Evolutionary conservation across 2,329 filamentous ascomycete genomes (phyloP).

Genomic region (Calonectria pseudoreteaudii): DNA sequence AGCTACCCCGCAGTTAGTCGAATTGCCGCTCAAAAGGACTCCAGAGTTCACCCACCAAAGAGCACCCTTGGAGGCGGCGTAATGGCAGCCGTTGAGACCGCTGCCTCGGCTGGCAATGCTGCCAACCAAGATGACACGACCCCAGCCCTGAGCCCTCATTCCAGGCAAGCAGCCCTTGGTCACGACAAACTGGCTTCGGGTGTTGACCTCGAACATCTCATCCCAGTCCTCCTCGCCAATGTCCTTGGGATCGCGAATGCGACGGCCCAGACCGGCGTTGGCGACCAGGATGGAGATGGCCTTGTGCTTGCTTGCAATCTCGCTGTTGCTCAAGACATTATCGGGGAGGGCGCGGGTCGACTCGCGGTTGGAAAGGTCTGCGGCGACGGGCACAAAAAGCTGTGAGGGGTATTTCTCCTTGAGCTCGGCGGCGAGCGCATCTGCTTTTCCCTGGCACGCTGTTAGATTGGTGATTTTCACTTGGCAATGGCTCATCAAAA

Average conservation of each 20-base stretch:
- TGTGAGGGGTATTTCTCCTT: conserved; percentile 38
- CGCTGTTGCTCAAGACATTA: conserved; percentile 4
- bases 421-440: conserved; percentile 43
- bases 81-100: conserved; percentile 50
- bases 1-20: conserved; percentile 33
- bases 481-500: neutral
- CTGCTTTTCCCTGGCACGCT: conserved; percentile 43
- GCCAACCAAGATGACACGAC: conserved; percentile 46
- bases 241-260: conserved; percentile 47
- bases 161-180: conserved; percentile 46
- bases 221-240: conserved; percentile 52
- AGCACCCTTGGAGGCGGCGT: conserved; percentile 49
- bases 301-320: conserved; percentile 23
- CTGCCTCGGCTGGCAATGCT: conserved; percentile 50
- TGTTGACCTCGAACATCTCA: conserved; percentile 49
- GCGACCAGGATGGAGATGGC: conserved; percentile 9
- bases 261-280: conserved; percentile 42
- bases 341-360: conserved; percentile 14
- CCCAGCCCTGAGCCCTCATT: conserved; percentile 48
- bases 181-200: conserved; percentile 49
- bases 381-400: conserved; percentile 41
- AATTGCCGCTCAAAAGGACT: neutral
- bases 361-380: conserved; percentile 44
- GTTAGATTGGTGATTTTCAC: neutral
- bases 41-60: conserved; percentile 28